A percentile compares a stretch with the other conserved stretches of the same genome.
These are phyloP conservation scores for Penicillium bovifimosum DNA, from an alignment of 495 filamentous ascomycete species.

Conservation along the genomic window DNA sequence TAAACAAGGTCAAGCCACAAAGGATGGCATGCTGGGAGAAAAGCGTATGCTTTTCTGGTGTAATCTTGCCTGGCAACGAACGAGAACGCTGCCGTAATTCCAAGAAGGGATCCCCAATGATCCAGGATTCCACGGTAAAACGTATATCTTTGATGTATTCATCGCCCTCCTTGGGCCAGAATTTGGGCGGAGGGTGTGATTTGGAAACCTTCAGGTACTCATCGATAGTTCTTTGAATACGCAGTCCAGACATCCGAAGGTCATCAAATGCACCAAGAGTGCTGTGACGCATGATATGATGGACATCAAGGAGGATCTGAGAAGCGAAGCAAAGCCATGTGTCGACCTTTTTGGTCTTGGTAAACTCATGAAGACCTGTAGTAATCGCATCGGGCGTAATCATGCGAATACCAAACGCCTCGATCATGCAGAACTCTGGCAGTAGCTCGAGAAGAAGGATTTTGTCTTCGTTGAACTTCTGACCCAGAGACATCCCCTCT, in stretches of 20 bases:
- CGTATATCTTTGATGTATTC: slow-evolving; percentile 17
- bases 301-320: slow-evolving; percentile 31
- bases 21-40: slow-evolving; percentile 27
- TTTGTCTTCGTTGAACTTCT: slow-evolving; percentile 32
- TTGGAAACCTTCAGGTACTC: slow-evolving; percentile 21
- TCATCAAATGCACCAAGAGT: slow-evolving; percentile 22
- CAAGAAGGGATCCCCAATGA: slow-evolving; percentile 21
- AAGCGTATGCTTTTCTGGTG: slow-evolving; percentile 25
- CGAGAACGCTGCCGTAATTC: slow-evolving; percentile 5
- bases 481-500: slow-evolving; percentile 22
- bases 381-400: slow-evolving; percentile 26
- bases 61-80: slow-evolving; percentile 8
- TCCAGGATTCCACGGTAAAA: slow-evolving; percentile 18
- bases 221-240: slow-evolving; percentile 25
- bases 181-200: slow-evolving; percentile 20
- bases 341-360: slow-evolving; percentile 21
- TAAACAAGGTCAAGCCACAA: slow-evolving; percentile 24
- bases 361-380: slow-evolving; percentile 23
- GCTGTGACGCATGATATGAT: slow-evolving; percentile 27
- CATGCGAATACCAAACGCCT: slow-evolving; percentile 19
- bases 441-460: slow-evolving; percentile 26
- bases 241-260: slow-evolving; percentile 26
- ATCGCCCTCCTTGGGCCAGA: slow-evolving; percentile 28
- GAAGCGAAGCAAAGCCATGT: slow-evolving; percentile 29
- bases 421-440: slow-evolving; percentile 28